These are phyloP conservation scores for Lichtheimia hyalospora DNA, from an alignment of 371 early-diverging fungal genomes.

Conservation along the genomic window DNA sequence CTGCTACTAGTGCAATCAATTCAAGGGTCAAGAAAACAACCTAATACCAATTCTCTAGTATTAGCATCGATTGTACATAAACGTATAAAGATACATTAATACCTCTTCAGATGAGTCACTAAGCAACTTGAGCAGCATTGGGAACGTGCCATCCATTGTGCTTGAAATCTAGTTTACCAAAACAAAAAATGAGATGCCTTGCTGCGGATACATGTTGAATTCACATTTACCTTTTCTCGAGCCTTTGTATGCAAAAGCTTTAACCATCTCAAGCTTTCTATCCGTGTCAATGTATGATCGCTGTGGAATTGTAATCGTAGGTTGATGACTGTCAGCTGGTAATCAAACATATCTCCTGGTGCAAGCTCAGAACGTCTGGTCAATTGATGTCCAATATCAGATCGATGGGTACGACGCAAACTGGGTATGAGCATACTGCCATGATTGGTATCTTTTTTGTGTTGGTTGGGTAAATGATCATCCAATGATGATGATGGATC, in stretches of 20 bases:
- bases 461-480: neutral
- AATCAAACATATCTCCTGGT: constrained; percentile 68
- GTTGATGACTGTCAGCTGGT: constrained; percentile 69
- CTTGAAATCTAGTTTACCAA: no score
- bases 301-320: constrained; percentile 77
- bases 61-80: no score
- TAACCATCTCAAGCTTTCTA: constrained; percentile 89
- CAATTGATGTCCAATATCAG: neutral
- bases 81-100: neutral
- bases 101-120: constrained; percentile 88
- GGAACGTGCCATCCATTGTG: constrained; percentile 73
- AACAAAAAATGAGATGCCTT: neutral
- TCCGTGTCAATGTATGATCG: constrained; percentile 83
- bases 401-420: constrained; percentile 1
- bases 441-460: neutral
- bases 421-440: neutral
- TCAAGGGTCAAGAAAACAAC: constrained; percentile 85
- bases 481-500: neutral
- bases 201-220: neutral
- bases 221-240: constrained; percentile 56
- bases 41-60: constrained; percentile 25
- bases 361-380: constrained; percentile 13
- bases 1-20: constrained; percentile 88
- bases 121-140: constrained; percentile 80
- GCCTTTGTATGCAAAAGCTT: constrained; percentile 88